Conservation (phyloP, 2,329 filamentous ascomycete species). For the Paramyrothecium roridum region DNA sequence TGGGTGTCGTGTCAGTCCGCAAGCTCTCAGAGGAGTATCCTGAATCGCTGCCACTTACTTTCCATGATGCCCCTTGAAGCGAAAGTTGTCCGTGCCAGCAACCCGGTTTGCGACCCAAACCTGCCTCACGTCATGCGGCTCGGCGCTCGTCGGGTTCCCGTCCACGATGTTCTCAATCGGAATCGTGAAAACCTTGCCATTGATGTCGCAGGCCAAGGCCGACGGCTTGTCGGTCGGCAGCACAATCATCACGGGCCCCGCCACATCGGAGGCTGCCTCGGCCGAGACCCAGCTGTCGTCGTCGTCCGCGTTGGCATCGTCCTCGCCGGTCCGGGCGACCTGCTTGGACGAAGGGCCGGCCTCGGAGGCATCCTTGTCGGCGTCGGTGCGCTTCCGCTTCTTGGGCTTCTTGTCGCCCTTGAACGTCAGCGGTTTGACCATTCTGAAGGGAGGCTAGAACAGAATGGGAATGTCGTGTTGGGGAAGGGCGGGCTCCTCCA, state of each 20-base stretch:
- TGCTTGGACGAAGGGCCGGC: slow-evolving; percentile 19
- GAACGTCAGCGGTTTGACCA: slow-evolving; percentile 90
- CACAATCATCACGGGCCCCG: slow-evolving; percentile 79
- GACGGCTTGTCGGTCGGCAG: slow-evolving; percentile 71
- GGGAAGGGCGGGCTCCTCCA: neutral
- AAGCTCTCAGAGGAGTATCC: neutral
- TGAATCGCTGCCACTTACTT: slow-evolving; percentile 49
- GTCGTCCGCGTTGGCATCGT: slow-evolving; percentile 15
- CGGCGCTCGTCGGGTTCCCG: slow-evolving; percentile 74
- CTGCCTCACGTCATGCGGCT: slow-evolving; percentile 93
- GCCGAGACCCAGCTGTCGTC: slow-evolving; percentile 94
- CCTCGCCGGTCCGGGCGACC: slow-evolving; percentile 8
- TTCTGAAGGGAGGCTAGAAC: slow-evolving; percentile 33
- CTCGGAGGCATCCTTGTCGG: slow-evolving; percentile 45
- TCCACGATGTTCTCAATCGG: slow-evolving; percentile 86
- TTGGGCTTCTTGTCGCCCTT: slow-evolving; percentile 96
- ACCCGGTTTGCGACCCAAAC: slow-evolving; percentile 91
- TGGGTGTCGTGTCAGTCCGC: slow-evolving; percentile 29
- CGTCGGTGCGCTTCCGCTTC: slow-evolving; percentile 75
- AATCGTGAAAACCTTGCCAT: slow-evolving; percentile 81
- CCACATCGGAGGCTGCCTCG: slow-evolving; percentile 69
- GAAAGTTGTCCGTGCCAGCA: slow-evolving; percentile 74
- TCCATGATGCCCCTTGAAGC: slow-evolving; percentile 88
- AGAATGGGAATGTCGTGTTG: neutral
- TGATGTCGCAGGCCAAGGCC: slow-evolving; percentile 80